phyloP scores from a whole-genome alignment of 139 green algal genomes.

The Coccomyxa sp. region DNA sequence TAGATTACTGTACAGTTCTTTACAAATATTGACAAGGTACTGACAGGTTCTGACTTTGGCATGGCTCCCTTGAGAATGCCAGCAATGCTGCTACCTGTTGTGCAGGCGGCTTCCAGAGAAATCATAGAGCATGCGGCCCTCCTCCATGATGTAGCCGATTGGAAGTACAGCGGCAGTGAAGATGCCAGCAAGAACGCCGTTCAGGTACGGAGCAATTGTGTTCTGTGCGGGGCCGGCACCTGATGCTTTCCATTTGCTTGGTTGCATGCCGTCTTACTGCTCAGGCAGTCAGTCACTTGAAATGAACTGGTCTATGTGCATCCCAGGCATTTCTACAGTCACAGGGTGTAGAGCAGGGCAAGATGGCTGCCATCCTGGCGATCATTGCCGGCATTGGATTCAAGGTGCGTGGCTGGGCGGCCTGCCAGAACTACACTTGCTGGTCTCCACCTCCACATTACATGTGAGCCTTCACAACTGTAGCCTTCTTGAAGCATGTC shows the following conservation, averaged over 20 bases:
- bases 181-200: not conserved
- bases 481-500: not conserved
- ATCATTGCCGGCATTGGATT: slow-evolving; percentile 60
- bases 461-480: no score
- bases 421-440: not conserved
- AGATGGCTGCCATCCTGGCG: slow-evolving; percentile 18
- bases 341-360: slow-evolving; percentile 2
- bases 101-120: not conserved
- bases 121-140: slow-evolving; percentile 58
- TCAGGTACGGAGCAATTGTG: not conserved
- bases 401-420: slow-evolving; percentile 30
- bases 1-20: not conserved
- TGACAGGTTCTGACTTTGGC: not conserved
- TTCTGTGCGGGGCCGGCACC: no score
- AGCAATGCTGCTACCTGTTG: not conserved
- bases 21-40: not conserved
- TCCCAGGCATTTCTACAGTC: slow-evolving; percentile 31
- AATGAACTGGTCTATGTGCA: not conserved
- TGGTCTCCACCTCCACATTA: no score
- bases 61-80: not conserved
- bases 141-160: slow-evolving; percentile 62
- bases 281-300: no score
- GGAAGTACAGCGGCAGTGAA: slow-evolving; percentile 48
- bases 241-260: not conserved
- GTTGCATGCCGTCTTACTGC: not conserved